Evolutionary conservation across 306 rosid genomes (phyloP), one percentile per base, ranked within the genome.

Genomic region (Inga laurina): DNA sequence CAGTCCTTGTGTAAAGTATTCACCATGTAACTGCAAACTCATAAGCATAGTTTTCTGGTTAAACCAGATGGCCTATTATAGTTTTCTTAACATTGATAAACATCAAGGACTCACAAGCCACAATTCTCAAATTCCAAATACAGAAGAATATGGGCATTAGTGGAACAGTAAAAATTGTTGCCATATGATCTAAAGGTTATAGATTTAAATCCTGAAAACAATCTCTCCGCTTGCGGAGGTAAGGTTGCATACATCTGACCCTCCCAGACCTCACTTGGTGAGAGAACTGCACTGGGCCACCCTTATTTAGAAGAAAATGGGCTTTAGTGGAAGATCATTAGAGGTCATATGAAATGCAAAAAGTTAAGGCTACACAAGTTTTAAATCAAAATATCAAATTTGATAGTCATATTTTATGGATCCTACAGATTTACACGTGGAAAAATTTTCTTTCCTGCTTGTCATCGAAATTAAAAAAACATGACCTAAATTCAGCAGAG

Each of bases 11-110:
- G 49, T 15, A 43, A 72, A 10, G 61, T 14, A 64, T 34, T 64
- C 51, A 74, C 71, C 65, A 45, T 54, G 51, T 32, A 45, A 72
- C 74, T 75, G 82, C 76, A 72, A 78, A 81, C 80, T 65, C 79
- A 49, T 61, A 56, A 57, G n/a, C 64, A 57, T 57, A 57, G 64
- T 57, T 19, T 57, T 57, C 64, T 57, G 64, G 30, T 57, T n/a
- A 57, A 54, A 54, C 27, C 62, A 54, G 62, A 27, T 21, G 34
- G 66, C 24, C 66, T 10, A 22, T 32, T 59, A 24, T 10, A 59
- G 59, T 52, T 52, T 59, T 59, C 66, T 22, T n/a, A 10, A 22
- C 66, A 59, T 9, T 59, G 66, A 59, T 41, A 69, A 68, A 82
- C 22, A 69, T 61, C 66, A 62, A 80, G 62, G 64, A 66, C 77